Evolutionary conservation across 1,139 yeast genomes (phyloP).

Genomic region (Suhomyces yuchorum): DNA sequence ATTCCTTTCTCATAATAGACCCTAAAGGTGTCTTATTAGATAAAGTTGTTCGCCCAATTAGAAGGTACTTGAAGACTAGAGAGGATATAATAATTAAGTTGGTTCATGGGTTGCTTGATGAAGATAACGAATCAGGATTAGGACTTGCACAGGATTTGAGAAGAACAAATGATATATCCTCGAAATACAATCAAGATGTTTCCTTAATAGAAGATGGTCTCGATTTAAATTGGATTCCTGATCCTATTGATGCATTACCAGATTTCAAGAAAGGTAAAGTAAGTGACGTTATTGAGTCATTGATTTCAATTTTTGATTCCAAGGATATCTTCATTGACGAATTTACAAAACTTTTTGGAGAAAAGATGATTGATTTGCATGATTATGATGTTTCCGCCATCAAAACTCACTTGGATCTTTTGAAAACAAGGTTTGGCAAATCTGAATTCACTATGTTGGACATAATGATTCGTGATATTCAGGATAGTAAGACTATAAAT

Average conservation of each 20-base stretch:
- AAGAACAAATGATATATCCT: conserved; percentile 6
- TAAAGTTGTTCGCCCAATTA: conserved; percentile 72
- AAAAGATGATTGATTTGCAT: conserved; percentile 52
- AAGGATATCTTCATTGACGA: conserved; percentile 75
- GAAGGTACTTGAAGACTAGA: conserved; percentile 65
- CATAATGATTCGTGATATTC: conserved; percentile 81
- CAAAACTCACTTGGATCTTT: conserved; percentile 46
- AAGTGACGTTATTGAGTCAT: conserved; percentile 69
- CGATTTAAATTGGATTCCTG: conserved; percentile 78
- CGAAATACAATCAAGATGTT: conserved; percentile 1
- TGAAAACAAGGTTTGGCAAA: conserved; percentile 70
- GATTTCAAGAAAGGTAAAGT: conserved; percentile 72
- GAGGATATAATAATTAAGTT: conserved; percentile 71
- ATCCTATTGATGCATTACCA: conserved; percentile 89
- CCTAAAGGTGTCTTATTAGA: conserved; percentile 85
- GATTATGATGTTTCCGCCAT: conserved; percentile 49
- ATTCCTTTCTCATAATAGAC: conserved; percentile 75
- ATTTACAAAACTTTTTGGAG: conserved; percentile 66
- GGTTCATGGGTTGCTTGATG: conserved; percentile 69
- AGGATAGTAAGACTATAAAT: conserved; percentile 51
- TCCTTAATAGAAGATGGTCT: conserved; percentile 36
- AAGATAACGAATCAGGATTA: conserved; percentile 37
- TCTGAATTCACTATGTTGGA: conserved; percentile 68
- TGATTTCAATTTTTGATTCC: conserved; percentile 76
- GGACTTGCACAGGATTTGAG: conserved; percentile 59